Evolutionary conservation across 2,329 filamentous ascomycete genomes (phyloP).

Genomic region (Magnaporthales sp.): DNA sequence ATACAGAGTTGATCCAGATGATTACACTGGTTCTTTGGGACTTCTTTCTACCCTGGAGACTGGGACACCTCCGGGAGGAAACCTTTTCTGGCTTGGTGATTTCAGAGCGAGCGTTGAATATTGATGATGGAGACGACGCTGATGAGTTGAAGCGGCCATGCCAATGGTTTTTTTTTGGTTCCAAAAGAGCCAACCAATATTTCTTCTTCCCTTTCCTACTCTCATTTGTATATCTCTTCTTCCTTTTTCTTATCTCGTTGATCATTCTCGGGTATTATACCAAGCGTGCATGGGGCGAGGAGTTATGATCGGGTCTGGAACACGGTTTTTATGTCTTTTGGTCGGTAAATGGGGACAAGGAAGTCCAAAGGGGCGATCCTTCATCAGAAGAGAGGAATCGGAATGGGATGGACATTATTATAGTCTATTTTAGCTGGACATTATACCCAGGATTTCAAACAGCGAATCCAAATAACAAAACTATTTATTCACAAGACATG

Average conservation of each 20-base stretch:
- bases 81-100: background rate
- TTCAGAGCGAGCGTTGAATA: background rate
- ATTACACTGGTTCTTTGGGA: conserved; percentile 1
- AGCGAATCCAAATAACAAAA: conserved; percentile 3
- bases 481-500: background rate
- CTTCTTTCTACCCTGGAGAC: background rate
- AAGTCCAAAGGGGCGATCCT: background rate
- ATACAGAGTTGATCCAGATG: conserved; percentile 6
- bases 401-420: background rate
- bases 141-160: background rate
- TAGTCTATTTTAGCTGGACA: background rate
- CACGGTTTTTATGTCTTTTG: conserved; percentile 2
- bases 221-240: conserved; percentile 3
- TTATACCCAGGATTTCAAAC: conserved; percentile 5
- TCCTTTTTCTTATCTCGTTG: conserved; percentile 3
- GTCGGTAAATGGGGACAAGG: background rate
- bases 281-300: conserved; percentile 9
- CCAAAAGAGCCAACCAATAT: background rate
- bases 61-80: conserved; percentile 3
- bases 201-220: conserved; percentile 3
- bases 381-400: background rate
- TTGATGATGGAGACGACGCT: background rate
- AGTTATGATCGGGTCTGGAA: conserved; percentile 4
- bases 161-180: conserved; percentile 11
- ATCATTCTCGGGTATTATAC: conserved; percentile 7